Percentiles rank a stretch among this genome's conserved stretches.
These are phyloP conservation scores for Kodamaea fukazawae DNA, from an alignment of 805 yeast species.

Conservation along the genomic window DNA sequence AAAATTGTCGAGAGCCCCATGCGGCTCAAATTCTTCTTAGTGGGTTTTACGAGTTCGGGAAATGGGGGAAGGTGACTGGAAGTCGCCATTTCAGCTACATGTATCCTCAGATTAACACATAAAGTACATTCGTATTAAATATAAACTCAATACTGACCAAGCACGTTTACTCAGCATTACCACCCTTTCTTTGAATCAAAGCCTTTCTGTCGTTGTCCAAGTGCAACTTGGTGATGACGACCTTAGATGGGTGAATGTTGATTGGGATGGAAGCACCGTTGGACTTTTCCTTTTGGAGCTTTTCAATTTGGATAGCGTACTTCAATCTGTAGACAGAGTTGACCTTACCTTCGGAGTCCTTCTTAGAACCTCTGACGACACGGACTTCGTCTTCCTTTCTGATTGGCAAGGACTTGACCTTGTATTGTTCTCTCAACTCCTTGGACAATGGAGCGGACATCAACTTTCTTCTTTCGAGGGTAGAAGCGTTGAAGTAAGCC, in stretches of 20 bases:
- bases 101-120: conserved; percentile 6
- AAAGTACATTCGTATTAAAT: conserved; percentile 10
- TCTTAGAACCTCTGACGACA: conserved; percentile 98
- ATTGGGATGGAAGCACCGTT: conserved; percentile 97
- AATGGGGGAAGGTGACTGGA: too few relatives aligned
- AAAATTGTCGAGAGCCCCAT: too few relatives aligned
- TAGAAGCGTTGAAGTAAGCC: conserved; percentile 98
- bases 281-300: conserved; percentile 95
- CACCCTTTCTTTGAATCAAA: conserved; percentile 96
- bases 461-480: conserved; percentile 89
- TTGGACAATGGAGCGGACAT: conserved; percentile 98
- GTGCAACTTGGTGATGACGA: conserved; percentile 97
- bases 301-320: conserved; percentile 94
- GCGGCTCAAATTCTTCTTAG: too few relatives aligned
- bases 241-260: conserved; percentile 98
- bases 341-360: conserved; percentile 99
- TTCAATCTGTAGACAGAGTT: conserved; percentile 98
- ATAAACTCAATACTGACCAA: conserved; percentile 12
- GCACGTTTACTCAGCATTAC: conserved; percentile 78
- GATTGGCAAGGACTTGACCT: conserved; percentile 92
- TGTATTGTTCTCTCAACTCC: conserved; percentile 97
- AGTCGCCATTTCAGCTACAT: too few relatives aligned
- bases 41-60: too few relatives aligned
- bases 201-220: conserved; percentile 99
- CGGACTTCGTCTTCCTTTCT: conserved; percentile 95